These are phyloP conservation scores for Yarrowia keelungensis DNA, from an alignment of 805 yeast species.

Conservation along the genomic window DNA sequence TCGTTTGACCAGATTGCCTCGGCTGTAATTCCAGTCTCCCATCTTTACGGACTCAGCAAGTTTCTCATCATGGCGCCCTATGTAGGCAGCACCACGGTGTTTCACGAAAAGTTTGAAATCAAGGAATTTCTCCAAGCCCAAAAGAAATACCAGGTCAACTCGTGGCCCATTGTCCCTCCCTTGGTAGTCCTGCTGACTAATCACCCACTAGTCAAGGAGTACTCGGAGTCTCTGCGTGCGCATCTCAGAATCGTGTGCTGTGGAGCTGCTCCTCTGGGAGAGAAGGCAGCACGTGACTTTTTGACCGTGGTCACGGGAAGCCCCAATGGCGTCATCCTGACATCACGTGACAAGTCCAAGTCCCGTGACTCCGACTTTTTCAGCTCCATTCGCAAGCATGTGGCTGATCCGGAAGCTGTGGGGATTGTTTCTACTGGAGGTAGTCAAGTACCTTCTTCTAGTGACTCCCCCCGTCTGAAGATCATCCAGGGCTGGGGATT, in stretches of 20 bases:
- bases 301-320: conserved; percentile 15
- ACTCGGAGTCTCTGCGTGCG: conserved; percentile 52
- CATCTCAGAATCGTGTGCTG: conserved; percentile 52
- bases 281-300: background rate
- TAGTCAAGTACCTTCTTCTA: background rate
- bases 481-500: conserved; percentile 38
- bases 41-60: conserved; percentile 46
- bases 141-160: conserved; percentile 49
- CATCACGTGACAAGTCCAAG: conserved; percentile 21
- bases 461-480: conserved; percentile 8
- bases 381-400: background rate
- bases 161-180: conserved; percentile 55
- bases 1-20: conserved; percentile 46
- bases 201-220: conserved; percentile 54
- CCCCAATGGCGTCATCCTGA: conserved; percentile 1
- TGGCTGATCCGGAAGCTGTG: background rate
- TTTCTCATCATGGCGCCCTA: conserved; percentile 45
- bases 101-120: conserved; percentile 50
- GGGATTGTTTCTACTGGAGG: background rate
- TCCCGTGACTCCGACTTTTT: conserved; percentile 7
- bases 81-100: conserved; percentile 43
- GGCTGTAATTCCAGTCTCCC: conserved; percentile 49
- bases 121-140: conserved; percentile 46
- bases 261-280: conserved; percentile 58
- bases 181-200: conserved; percentile 56